Base-by-base conservation (phyloP, 441 rosid genomes). In the Populus trichocarpa region DNA sequence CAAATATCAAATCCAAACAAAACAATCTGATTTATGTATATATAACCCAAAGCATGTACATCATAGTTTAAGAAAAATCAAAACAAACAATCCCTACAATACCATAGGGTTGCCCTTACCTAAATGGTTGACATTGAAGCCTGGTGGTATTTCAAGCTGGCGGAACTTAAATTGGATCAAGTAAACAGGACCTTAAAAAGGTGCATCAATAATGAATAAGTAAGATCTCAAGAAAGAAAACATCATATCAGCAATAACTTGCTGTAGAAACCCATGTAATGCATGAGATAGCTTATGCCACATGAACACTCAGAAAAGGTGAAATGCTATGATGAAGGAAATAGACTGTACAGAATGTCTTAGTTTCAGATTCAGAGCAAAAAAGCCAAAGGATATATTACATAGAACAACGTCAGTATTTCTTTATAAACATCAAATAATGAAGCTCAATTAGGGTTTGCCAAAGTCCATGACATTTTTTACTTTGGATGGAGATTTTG, bases 161-260 rank as follows among this genome's bases (percentile, higher is more conserved):
- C 98, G 99, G 79, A 96, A 94, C 87, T 93, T 94, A 80, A 96
- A 94, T 73, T 86, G 96, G 83, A 96, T 94, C 88, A 89, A 87
- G 87, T 90, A 91, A 79, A 96, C 88, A 71, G 93, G 94, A 85
- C 95, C 97, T 95, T 74, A 16, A 81, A 73, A 77, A 79, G 33
- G 69, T 80, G 74, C 46, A 79, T 20, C 32, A 42, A 67, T 67
- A 65, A 30, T 61, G 33, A 59, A 69, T 32, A 35, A 64, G 13
- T 14, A 69, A 77, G 23, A 76, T 28, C 42, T 69, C 72, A 65
- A 70, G 6, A 28, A 74, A 26, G 67, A 67, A 75, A 38, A 32
- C 50, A 32, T 35, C 26, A 67, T 18, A 68, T 2, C 25, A 77
- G 4, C 42, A 61, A 32, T 26, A 46, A 18, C 16, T n/a, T 64